Evolutionary conservation across 2,329 filamentous ascomycete species (phyloP).

Genomic region (Davidsoniella eucalypti): DNA sequence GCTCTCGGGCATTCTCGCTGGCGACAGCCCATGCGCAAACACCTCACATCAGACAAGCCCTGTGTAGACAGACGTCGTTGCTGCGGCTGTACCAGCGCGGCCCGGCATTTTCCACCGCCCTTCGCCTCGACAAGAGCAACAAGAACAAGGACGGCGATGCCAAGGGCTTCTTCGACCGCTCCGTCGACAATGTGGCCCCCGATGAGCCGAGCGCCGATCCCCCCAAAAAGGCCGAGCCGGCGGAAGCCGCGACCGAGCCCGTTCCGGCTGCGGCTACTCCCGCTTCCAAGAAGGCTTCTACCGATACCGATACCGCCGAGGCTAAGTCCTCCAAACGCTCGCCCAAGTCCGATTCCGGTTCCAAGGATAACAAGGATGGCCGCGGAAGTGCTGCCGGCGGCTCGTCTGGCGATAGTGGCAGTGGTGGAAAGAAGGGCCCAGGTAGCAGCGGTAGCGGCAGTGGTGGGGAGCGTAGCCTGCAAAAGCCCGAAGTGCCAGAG

Average conservation of each 20-base stretch:
- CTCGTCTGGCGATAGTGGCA: slow-evolving; percentile 20
- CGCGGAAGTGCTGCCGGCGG: slow-evolving; percentile 42
- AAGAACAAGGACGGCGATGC: slow-evolving; percentile 23
- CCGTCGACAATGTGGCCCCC: slow-evolving; percentile 32
- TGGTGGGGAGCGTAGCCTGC: slow-evolving; percentile 55
- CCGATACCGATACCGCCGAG: neutral
- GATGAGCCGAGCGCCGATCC: slow-evolving; percentile 29
- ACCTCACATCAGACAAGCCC: slow-evolving; percentile 8
- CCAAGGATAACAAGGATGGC: slow-evolving; percentile 30
- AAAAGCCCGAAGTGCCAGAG: slow-evolving; percentile 81
- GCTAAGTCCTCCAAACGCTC: neutral
- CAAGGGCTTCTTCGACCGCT: slow-evolving; percentile 32
- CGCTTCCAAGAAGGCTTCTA: neutral
- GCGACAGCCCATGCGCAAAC: slow-evolving; percentile 3
- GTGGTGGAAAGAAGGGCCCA: slow-evolving; percentile 19
- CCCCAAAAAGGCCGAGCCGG: slow-evolving; percentile 6
- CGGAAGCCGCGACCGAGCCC: neutral
- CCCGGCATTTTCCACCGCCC: slow-evolving; percentile 8
- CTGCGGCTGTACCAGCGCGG: slow-evolving; percentile 8
- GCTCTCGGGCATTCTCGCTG: slow-evolving; percentile 6
- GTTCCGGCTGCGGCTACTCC: neutral
- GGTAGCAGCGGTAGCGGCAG: slow-evolving; percentile 40
- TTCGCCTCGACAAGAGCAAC: slow-evolving; percentile 9
- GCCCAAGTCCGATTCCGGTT: neutral
- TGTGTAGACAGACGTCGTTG: slow-evolving; percentile 5